Conservation (phyloP, 176 grass and related monocot species). For the Hsuehochloa calcarea region DNA sequence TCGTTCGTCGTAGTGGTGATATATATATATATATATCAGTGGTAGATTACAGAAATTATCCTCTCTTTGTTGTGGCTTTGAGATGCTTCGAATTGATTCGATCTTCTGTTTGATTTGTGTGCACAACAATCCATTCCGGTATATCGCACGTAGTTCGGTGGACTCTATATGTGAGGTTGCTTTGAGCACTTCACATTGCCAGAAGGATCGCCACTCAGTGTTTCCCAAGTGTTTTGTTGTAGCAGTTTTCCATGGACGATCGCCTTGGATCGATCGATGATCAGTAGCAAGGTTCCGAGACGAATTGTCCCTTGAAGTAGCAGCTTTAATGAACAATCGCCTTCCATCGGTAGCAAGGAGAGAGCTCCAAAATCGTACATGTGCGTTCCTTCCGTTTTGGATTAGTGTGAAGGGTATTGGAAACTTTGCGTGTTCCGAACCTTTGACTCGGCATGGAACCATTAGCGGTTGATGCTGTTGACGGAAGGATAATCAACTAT, state of each 20-base stretch:
- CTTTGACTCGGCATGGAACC: not conserved
- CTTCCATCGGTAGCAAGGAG: not conserved
- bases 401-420: not conserved
- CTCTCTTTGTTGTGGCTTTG: no score
- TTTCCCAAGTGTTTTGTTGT: no score
- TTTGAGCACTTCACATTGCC: no score
- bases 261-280: no score
- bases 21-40: conserved; percentile 8
- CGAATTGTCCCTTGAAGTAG: no score
- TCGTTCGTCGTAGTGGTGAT: not conserved
- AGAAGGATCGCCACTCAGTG: no score
- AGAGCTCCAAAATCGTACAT: not conserved
- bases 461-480: no score
- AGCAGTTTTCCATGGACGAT: no score
- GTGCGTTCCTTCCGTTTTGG: not conserved
- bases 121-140: not conserved
- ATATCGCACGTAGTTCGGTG: not conserved
- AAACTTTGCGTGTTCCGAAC: not conserved
- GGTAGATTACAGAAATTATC: not conserved
- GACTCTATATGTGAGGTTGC: not conserved
- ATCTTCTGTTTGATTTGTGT: not conserved
- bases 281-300: no score
- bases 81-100: not conserved
- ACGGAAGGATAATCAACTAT: no score
- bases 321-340: not conserved